Conservation (phyloP, 75 land plant species). For the Selaginella moellendorffii region DNA sequence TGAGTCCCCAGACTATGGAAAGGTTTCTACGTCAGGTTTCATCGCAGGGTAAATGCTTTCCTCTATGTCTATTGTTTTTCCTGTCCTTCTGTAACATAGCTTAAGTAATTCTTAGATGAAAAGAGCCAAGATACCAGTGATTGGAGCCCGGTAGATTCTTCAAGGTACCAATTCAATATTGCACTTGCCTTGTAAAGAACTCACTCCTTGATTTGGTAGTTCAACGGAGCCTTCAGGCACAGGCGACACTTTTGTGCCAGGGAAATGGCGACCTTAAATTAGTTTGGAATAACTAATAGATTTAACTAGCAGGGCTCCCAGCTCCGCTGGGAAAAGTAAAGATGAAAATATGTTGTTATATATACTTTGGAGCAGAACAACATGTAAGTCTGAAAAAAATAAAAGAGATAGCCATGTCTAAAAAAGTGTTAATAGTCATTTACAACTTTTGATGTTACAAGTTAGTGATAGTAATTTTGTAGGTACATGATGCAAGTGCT, state of each 20-base stretch:
- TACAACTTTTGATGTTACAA: too few relatives aligned
- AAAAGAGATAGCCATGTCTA: too few relatives aligned
- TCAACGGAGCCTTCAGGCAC: not conserved
- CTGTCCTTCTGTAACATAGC: not conserved
- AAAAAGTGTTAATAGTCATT: too few relatives aligned
- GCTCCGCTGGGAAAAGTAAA: too few relatives aligned
- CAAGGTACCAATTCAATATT: not conserved
- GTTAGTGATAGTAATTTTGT: too few relatives aligned
- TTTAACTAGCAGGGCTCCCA: too few relatives aligned
- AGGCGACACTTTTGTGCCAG: not conserved
- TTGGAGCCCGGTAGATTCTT: not conserved
- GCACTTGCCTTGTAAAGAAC: not conserved
- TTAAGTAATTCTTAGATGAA: not conserved
- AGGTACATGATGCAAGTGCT: too few relatives aligned
- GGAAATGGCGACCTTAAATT: not conserved
- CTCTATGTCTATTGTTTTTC: not conserved
- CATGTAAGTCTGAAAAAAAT: too few relatives aligned
- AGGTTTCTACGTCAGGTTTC: not conserved
- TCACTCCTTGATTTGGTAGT: not conserved
- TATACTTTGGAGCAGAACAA: too few relatives aligned
- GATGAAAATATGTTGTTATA: too few relatives aligned
- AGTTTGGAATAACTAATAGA: too few relatives aligned
- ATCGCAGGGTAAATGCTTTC: not conserved
- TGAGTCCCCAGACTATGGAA: not conserved
- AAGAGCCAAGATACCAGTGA: not conserved